Base-by-base conservation (phyloP, 2,329 filamentous ascomycete species). In the Alternaria alternata region DNA sequence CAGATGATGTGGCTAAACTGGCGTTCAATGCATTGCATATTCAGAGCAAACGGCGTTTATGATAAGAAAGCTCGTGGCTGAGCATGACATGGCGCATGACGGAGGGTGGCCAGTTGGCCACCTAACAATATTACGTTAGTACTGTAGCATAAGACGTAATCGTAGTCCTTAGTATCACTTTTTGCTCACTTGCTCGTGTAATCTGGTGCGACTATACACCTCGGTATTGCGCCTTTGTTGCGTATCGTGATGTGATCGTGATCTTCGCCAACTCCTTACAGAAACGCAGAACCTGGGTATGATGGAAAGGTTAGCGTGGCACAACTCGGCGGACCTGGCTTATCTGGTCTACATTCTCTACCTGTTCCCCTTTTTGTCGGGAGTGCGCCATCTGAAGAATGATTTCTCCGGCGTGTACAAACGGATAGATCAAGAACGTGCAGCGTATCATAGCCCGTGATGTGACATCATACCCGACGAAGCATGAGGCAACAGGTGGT, bases 61-160 rank as follows among this genome's bases (percentile, higher is more conserved):
- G 49, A 9, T 30, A 52, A 49, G 20, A 26, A 44, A 51, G 54
- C 54, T 58, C 49, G 20, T n/a, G 14, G 39, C 22, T 43, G 43
- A 58, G 54, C 42, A 58, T 36, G 41, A 44, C 38, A 30, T 22
- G 54, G 59, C 54, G 48, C 58, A 58, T 42, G 28, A 34, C 20
- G 38, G 26, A 48, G n/a, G 32, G 20, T 43, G 54, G 34, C 48
- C 18, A 18, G 26, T 57, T 57, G 54, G 44, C 22, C 32, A 28
- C 39, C 36, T 51, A 41, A 42, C 24, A 52, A 41, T 54, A 41
- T 34, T 59, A 44, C 32, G 48, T 44, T 51, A 54, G 43, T 46
- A 54, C 30, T 22, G 43, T 38, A 38, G 41, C 55, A 47, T 53
- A 54, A 24, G 47, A 49, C 34, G 41, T 62, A 62, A 62, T 62